Evolutionary conservation across 1,284 basidiomycete genomes (phyloP).

Genomic region (Hemileia vastatrix): DNA sequence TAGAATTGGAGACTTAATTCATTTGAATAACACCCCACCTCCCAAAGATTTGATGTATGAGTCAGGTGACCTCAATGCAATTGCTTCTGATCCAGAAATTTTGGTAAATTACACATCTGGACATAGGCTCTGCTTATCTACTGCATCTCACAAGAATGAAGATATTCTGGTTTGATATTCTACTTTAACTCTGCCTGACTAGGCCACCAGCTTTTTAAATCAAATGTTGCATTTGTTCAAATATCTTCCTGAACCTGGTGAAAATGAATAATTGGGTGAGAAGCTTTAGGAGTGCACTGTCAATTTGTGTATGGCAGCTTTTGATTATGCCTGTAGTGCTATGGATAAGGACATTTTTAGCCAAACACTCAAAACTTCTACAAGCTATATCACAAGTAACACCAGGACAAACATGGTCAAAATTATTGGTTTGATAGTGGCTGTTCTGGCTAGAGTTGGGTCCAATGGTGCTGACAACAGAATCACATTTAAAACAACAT

Average conservation of each 20-base stretch:
- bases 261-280: constrained; percentile 61
- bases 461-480: constrained; percentile 42
- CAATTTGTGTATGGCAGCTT: constrained; percentile 58
- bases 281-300: constrained; percentile 75
- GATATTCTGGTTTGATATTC: constrained; percentile 63
- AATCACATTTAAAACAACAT: constrained; percentile 66
- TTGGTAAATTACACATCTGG: no score
- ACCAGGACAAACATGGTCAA: constrained; percentile 73
- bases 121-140: no score
- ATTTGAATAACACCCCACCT: no score
- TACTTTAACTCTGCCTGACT: constrained; percentile 72
- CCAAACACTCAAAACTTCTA: constrained; percentile 10
- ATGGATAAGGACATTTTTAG: constrained; percentile 33
- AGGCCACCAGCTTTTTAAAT: constrained; percentile 78
- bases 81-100: no score
- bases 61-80: no score
- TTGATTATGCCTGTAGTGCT: constrained; percentile 38
- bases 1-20: constrained; percentile 66
- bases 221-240: constrained; percentile 79
- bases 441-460: constrained; percentile 73
- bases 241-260: constrained; percentile 67
- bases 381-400: constrained; percentile 16
- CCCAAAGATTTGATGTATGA: no score
- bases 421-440: constrained; percentile 79
- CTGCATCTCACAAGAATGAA: no score